Evolutionary conservation across 1,284 basidiomycete species (phyloP), one percentile per base, ranked within the genome.

Genomic region (Austroboletus niveus): DNA sequence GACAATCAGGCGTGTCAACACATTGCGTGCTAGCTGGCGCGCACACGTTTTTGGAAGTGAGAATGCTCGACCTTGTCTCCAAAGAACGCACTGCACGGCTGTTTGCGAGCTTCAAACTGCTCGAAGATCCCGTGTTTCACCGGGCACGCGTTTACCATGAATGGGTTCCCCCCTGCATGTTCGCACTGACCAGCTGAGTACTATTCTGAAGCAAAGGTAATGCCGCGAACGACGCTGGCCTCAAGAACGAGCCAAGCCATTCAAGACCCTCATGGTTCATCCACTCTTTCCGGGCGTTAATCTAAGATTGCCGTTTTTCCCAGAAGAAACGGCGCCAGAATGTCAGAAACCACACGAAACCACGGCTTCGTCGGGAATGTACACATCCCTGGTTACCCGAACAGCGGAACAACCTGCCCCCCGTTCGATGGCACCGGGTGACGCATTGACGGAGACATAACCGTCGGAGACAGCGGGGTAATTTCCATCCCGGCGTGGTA

Each of bases 311-410:
- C 39, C 47, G 41, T 49, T 12, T 20, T 50, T 43, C 35, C 42
- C 36, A 35, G 40, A 54, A 60, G 35, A 39, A 31, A 39, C 29
- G 46, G 41, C 15, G 29, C 30, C 31, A 46, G 49, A 60, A 51
- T 24, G 45, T 31, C 45, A 46, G 46, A 64, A 64, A 51, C 52
- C 53, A 42, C 49, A 27, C 50, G 36, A 17, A 10, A 47, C 50
- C 48, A n/a, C 34, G 39, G 49, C 50, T 56, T 60, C 61, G 60
- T 58, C 46, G 51, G 48, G 29, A 52, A 31, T 50, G 48, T 17
- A 22, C 46, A 47, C 42, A 40, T 32, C 42, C 62, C 51, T 62
- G 57, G 50, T 60, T 52, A 66, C 60, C 60, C 60, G 52, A 54
- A 52, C 27, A 51, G 29, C 47, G 39, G 43, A 38, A 49, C 38